Percentiles rank a stretch among this genome's conserved stretches.
These are phyloP conservation scores for Aspergillus diversus DNA, from an alignment of 495 filamentous ascomycete genomes.

Conservation along the genomic window DNA sequence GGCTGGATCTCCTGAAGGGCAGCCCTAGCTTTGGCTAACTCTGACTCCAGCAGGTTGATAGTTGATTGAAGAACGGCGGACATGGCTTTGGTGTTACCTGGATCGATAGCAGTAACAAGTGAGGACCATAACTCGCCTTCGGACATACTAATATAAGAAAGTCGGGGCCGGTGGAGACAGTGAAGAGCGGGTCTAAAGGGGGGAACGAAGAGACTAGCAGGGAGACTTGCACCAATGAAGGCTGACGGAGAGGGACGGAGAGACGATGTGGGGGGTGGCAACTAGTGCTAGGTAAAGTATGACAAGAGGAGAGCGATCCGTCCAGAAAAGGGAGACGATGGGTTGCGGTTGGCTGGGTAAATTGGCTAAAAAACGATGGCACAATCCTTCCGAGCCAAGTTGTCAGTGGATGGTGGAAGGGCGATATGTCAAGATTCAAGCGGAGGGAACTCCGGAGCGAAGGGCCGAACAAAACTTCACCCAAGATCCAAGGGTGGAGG, in stretches of 20 bases:
- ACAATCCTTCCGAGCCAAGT: background rate
- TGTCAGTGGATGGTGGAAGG: background rate
- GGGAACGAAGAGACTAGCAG: background rate
- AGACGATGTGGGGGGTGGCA: slow-evolving; percentile 17
- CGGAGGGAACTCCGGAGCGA: background rate
- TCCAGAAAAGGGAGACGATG: background rate
- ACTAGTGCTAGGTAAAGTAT: background rate
- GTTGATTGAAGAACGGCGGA: slow-evolving; percentile 48
- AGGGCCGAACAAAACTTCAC: background rate
- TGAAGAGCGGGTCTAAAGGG: background rate
- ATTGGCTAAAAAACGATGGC: background rate
- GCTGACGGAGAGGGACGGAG: background rate
- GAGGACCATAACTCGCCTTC: slow-evolving; percentile 41
- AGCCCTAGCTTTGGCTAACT: slow-evolving; percentile 48
- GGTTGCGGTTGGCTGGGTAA: slow-evolving; percentile 5
- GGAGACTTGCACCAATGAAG: background rate
- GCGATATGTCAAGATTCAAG: background rate
- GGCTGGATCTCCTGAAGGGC: slow-evolving; percentile 50
- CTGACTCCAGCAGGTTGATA: slow-evolving; percentile 47
- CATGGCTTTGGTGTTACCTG: slow-evolving; percentile 40
- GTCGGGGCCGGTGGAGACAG: background rate
- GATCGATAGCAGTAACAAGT: slow-evolving; percentile 40
- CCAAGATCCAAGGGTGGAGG: background rate
- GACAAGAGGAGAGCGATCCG: slow-evolving; percentile 1
- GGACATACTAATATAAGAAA: slow-evolving; percentile 34